phyloP scores from a whole-genome alignment of 1,284 basidiomycete genomes.

The Filobasidium uniguttulatum region DNA sequence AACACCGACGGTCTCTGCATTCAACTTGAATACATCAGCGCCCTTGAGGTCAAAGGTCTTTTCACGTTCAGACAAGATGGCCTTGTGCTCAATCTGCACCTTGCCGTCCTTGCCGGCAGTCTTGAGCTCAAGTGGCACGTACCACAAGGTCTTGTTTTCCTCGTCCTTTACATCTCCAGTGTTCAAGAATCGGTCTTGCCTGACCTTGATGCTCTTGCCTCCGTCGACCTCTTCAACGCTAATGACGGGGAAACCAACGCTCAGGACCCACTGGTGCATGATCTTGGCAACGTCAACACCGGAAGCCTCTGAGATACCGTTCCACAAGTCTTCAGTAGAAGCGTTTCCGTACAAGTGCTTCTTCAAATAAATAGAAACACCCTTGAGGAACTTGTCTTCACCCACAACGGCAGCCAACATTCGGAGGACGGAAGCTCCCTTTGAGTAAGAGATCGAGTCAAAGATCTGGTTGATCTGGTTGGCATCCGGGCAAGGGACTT shows the following conservation, averaged over 20 bases:
- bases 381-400: conserved; percentile 73
- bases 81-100: conserved; percentile 48
- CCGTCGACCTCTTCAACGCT: conserved; percentile 64
- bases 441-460: conserved; percentile 70
- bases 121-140: conserved; percentile 62
- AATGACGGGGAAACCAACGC: conserved; percentile 78
- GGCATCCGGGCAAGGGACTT: conserved; percentile 79
- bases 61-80: conserved; percentile 59
- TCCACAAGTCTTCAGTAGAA: conserved; percentile 76
- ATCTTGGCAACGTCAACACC: conserved; percentile 63
- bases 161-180: conserved; percentile 62
- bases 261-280: conserved; percentile 87
- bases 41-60: conserved; percentile 53
- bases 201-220: conserved; percentile 49
- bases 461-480: conserved; percentile 82
- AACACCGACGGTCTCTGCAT: conserved; percentile 76
- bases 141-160: conserved; percentile 86
- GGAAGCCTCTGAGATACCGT: conserved; percentile 67
- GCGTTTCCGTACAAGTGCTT: conserved; percentile 67
- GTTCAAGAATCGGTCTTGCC: conserved; percentile 86
- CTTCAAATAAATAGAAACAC: conserved; percentile 85
- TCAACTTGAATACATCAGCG: conserved; percentile 68
- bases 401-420: conserved; percentile 86
- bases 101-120: conserved; percentile 50
- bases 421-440: conserved; percentile 73